Evolutionary conservation across 768 basidiomycete genomes (phyloP), one percentile per base, ranked within the genome.

Genomic region (Leucosporidium yakuticum): DNA sequence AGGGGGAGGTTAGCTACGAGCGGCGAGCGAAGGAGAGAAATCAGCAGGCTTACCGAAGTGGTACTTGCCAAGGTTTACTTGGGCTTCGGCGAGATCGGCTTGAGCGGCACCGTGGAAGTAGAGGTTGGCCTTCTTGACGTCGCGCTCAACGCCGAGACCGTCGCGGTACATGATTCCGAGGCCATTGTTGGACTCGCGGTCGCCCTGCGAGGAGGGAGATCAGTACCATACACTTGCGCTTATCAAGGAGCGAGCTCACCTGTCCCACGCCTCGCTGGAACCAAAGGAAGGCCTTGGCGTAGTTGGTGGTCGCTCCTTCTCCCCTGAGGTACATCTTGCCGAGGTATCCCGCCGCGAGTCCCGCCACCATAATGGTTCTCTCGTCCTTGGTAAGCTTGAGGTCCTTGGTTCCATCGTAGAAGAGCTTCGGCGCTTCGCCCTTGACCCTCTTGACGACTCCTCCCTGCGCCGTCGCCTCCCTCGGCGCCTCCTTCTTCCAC

Each of bases 311-410:
- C 29, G 90, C 86, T 11, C 94, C 95, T 77, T 98, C 96, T 0
- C 96, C 95, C 48, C 96, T 83, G 39, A 99, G 78, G 74, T 88
- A 89, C 93, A 99, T 98, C 65, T 91, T 84, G 0, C 95, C 96
- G 11, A 98, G 78, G 79, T 90, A 97, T 4, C 85, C 90, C 9
- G 93, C 92, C 61, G 90, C 88, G 2, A 86, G 84, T 7, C 88
- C 86, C 0, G 90, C 93, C 60, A 82, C 84, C 84, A 79, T 87
- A 83, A 68, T 79, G 9, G 81, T 70, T 5, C 73, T 73, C 11
- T 79, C 73, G 39, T 80, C 79, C 25, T 78, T 78, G 53, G 72
- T 71, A 29, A 63, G 50, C 69, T 68, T 74, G 47, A 51, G 59
- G 79, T 80, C 76, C 74, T 81, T 67, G 68, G 71, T 32, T 62